Percentiles rank a stretch among this genome's conserved stretches.
phyloP scores from a whole-genome alignment of 192 early-diverging fungal species.

The Backusella luteola region DNA sequence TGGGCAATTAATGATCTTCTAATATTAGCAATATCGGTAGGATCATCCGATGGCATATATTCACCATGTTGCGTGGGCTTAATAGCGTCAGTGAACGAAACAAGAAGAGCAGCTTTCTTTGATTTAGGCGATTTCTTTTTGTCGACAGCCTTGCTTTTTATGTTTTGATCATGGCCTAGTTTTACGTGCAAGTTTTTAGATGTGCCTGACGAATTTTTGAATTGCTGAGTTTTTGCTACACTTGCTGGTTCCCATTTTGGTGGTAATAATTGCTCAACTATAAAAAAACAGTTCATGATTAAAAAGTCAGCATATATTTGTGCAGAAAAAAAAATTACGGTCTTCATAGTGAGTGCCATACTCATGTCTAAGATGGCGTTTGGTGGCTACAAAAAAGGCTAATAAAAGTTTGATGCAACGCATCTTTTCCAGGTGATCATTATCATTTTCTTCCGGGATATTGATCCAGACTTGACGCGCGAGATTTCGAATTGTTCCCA shows the following conservation, averaged over 20 bases:
- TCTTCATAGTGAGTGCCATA: conserved; percentile 56
- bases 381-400: conserved; percentile 55
- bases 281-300: not conserved
- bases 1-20: conserved; percentile 14
- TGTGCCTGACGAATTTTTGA: not conserved
- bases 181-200: not conserved
- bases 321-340: conserved; percentile 21
- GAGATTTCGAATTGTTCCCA: conserved; percentile 66
- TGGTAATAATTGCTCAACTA: conserved; percentile 27
- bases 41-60: conserved; percentile 19
- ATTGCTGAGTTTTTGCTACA: conserved; percentile 1
- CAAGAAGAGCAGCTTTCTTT: conserved; percentile 11
- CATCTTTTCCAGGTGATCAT: conserved; percentile 54
- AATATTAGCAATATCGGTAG: conserved; percentile 21
- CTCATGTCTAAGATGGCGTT: conserved; percentile 65
- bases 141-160: not conserved
- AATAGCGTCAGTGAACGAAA: conserved; percentile 8
- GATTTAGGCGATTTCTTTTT: not conserved
- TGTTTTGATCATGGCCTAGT: not conserved
- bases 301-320: not conserved
- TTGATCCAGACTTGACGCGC: conserved; percentile 70
- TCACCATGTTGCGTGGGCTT: conserved; percentile 4
- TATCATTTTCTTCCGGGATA: conserved; percentile 45
- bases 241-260: conserved; percentile 22
- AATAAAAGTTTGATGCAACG: conserved; percentile 49